Conservation (phyloP, 2,329 filamentous ascomycete species). For the Chalaropsis thielavioides region DNA sequence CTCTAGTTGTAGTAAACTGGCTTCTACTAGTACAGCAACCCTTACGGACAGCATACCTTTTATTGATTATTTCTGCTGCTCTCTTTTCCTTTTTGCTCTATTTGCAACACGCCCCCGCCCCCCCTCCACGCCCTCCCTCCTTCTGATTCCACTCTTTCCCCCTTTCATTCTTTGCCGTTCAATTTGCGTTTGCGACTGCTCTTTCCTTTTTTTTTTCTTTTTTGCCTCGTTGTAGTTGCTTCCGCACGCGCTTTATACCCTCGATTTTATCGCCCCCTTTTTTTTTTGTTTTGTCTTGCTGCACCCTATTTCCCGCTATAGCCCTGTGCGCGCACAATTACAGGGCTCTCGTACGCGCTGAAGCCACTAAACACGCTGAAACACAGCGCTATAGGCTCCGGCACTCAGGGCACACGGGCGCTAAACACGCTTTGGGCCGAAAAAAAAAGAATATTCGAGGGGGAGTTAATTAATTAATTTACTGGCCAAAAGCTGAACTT, state of each 20-base stretch:
- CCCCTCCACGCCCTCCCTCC: not conserved
- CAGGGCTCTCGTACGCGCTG: not conserved
- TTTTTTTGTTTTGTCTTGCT: too few species aligned
- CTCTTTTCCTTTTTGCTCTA: too few species aligned
- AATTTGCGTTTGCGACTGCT: not conserved
- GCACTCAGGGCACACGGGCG: too few species aligned
- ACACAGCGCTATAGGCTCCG: not conserved
- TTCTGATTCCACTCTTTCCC: not conserved
- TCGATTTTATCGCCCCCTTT: too few species aligned
- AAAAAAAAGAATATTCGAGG: not conserved
- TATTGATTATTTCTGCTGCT: too few species aligned
- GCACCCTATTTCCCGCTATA: too few species aligned
- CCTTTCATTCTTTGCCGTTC: constrained; percentile 4
- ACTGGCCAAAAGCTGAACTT: not conserved
- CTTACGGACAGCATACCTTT: too few species aligned
- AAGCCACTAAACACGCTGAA: not conserved
- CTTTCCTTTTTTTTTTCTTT: not conserved
- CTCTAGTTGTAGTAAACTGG: too few species aligned
- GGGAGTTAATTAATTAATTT: not conserved
- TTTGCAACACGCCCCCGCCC: not conserved
- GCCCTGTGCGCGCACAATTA: too few species aligned
- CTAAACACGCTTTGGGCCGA: too few species aligned
- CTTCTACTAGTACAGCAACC: too few species aligned
- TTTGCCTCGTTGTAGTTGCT: not conserved
- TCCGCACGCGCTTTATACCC: too few species aligned